Percentiles rank a stretch among this genome's conserved stretches.
These are phyloP conservation scores for Rhizophagus prolifer DNA, from an alignment of 192 early-diverging fungal genomes.

Conservation along the genomic window DNA sequence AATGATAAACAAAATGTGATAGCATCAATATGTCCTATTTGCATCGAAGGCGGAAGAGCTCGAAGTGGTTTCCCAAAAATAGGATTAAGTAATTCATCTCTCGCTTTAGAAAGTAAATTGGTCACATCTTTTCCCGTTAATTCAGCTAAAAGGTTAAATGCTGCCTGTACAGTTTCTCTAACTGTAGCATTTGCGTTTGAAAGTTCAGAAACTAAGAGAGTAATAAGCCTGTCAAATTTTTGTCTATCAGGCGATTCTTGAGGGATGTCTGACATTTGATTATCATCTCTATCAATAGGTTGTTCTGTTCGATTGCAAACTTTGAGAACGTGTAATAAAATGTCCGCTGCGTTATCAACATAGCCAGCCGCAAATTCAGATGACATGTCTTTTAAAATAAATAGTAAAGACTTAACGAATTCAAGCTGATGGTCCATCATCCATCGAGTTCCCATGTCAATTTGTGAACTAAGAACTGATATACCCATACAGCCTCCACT, in stretches of 20 bases:
- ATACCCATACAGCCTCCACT: constrained; percentile 91
- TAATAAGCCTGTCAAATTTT: constrained; percentile 79
- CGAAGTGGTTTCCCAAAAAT: constrained; percentile 98
- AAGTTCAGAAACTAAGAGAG: constrained; percentile 84
- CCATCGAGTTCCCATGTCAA: constrained; percentile 88
- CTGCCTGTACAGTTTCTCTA: constrained; percentile 82
- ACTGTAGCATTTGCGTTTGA: constrained; percentile 87
- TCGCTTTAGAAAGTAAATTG: constrained; percentile 77
- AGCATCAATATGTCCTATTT: constrained; percentile 98
- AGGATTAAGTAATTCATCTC: constrained; percentile 81
- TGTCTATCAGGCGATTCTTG: constrained; percentile 14
- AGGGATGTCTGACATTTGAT: constrained; percentile 46
- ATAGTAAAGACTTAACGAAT: constrained; percentile 88
- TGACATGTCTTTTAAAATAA: constrained; percentile 89
- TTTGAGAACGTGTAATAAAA: constrained; percentile 70
- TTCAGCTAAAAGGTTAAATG: constrained; percentile 78
- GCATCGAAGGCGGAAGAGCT: constrained; percentile 92
- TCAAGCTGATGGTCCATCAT: constrained; percentile 93
- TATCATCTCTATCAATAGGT: constrained; percentile 30
- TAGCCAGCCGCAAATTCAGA: constrained; percentile 75
- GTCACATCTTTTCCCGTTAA: constrained; percentile 79
- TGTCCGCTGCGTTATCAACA: constrained; percentile 69
- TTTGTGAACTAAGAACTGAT: constrained; percentile 72
- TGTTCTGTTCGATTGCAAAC: constrained; percentile 61
- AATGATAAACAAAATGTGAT: constrained; percentile 94